Percentiles rank a stretch among this genome's conserved stretches.
These are phyloP conservation scores for Oemleria cerasiformis DNA, from an alignment of 306 rosid genomes.

Conservation along the genomic window DNA sequence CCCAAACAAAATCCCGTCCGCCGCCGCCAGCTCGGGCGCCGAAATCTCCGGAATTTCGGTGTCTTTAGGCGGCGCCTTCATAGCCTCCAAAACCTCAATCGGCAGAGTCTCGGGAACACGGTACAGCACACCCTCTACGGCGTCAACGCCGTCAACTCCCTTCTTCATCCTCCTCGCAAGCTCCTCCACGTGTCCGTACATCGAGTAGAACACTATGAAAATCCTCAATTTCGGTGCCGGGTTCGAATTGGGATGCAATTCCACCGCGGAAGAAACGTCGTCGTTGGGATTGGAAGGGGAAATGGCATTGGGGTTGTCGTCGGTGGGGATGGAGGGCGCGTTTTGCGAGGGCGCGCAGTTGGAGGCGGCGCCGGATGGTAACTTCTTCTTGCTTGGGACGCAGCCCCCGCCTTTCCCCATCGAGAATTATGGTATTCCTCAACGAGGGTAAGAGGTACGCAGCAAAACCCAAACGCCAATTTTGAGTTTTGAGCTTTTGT, in stretches of 20 bases:
- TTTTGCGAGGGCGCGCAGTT: neutral
- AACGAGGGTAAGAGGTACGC: conserved; percentile 1
- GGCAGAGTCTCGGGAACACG: conserved; percentile 86
- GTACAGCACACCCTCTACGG: conserved; percentile 68
- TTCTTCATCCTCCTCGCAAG: conserved; percentile 77
- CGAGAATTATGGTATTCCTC: conserved; percentile 10
- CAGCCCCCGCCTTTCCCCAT: conserved; percentile 99
- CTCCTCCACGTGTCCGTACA: conserved; percentile 91
- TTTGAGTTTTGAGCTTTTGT: neutral
- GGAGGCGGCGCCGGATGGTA: conserved; percentile 25
- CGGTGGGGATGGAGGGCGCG: conserved; percentile 41
- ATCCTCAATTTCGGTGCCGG: conserved; percentile 45
- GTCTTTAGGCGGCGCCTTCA: conserved; percentile 77
- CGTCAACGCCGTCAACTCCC: conserved; percentile 78
- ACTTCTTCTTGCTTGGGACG: conserved; percentile 82
- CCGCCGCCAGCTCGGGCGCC: conserved; percentile 54
- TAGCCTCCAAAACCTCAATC: conserved; percentile 50
- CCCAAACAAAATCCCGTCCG: conserved; percentile 82
- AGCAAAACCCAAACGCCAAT: neutral
- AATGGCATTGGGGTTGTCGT: conserved; percentile 8
- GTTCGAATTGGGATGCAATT: neutral
- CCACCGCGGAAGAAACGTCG: conserved; percentile 12
- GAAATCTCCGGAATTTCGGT: conserved; percentile 54
- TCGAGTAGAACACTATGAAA: conserved; percentile 82
- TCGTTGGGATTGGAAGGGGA: neutral